A percentile compares a stretch with the other conserved stretches of the same genome.
Conservation (phyloP, 768 basidiomycete species). For the Trametes maxima region DNA sequence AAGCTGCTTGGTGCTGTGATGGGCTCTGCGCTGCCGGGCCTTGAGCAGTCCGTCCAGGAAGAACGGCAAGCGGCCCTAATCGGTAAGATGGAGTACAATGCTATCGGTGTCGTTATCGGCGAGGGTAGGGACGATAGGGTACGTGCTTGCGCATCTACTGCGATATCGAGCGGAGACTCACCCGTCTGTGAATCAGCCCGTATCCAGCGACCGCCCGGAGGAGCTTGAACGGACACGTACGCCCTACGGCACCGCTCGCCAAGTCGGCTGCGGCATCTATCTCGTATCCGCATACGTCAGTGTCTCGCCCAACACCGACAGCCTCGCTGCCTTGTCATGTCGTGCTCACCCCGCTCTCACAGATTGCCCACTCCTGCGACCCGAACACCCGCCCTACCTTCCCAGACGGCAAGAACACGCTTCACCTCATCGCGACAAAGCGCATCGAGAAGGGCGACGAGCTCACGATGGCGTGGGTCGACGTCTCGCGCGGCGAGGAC, state of each 20-base stretch:
- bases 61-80: slow-evolving; percentile 61
- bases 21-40: slow-evolving; percentile 62
- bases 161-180: neutral
- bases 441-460: slow-evolving; percentile 76
- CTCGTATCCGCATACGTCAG: slow-evolving; percentile 73
- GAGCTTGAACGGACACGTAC: slow-evolving; percentile 76
- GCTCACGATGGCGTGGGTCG: slow-evolving; percentile 75
- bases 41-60: slow-evolving; percentile 70
- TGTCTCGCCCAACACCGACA: neutral
- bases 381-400: slow-evolving; percentile 71
- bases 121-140: slow-evolving; percentile 76
- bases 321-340: neutral
- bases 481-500: slow-evolving; percentile 55
- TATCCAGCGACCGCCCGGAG: slow-evolving; percentile 58
- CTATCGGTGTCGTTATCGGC: slow-evolving; percentile 69
- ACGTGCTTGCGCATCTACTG: slow-evolving; percentile 12
- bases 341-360: neutral
- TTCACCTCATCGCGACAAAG: slow-evolving; percentile 67
- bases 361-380: slow-evolving; percentile 74
- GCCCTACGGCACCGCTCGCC: slow-evolving; percentile 71
- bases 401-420: slow-evolving; percentile 62
- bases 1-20: slow-evolving; percentile 57
- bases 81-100: slow-evolving; percentile 78
- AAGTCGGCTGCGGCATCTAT: slow-evolving; percentile 78
- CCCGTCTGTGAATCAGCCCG: slow-evolving; percentile 47